Percentiles rank a stretch among this genome's conserved stretches.
phyloP scores from a whole-genome alignment of 179 eudicot genomes.

The Pouteria campechiana region DNA sequence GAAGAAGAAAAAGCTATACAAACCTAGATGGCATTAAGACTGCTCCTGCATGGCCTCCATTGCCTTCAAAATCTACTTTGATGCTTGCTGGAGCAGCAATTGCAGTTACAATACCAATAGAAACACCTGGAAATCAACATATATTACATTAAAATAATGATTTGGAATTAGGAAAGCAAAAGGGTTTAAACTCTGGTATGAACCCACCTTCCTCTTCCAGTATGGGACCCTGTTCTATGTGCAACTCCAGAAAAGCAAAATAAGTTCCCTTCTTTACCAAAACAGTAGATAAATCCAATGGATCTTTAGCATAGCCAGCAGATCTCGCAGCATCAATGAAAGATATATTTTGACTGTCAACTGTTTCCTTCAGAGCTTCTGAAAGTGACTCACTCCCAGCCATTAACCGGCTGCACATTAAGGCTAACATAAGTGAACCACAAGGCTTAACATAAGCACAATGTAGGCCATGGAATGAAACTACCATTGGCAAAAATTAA shows the following conservation, averaged over 20 bases:
- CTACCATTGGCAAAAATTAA: too few relatives aligned
- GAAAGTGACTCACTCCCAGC: slow-evolving; percentile 71
- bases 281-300: slow-evolving; percentile 52
- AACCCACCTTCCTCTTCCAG: slow-evolving; percentile 78
- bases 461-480: too few relatives aligned
- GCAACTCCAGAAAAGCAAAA: slow-evolving; percentile 88
- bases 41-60: slow-evolving; percentile 99
- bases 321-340: slow-evolving; percentile 74
- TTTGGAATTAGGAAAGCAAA: neutral
- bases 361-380: slow-evolving; percentile 50
- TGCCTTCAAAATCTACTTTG: slow-evolving; percentile 93
- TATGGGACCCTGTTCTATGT: slow-evolving; percentile 95
- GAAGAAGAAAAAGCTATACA: neutral
- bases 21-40: slow-evolving; percentile 86
- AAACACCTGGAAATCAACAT: slow-evolving; percentile 30
- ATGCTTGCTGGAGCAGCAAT: slow-evolving; percentile 99
- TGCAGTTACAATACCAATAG: slow-evolving; percentile 91
- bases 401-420: slow-evolving; percentile 73
- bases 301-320: slow-evolving; percentile 61
- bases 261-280: slow-evolving; percentile 44
- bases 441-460: too few relatives aligned
- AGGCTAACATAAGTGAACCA: slow-evolving; percentile 4
- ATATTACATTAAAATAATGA: neutral
- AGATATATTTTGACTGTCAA: slow-evolving; percentile 62
- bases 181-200: neutral